Percentiles rank a stretch among this genome's conserved stretches.
Evolutionary conservation across 345 rosid genomes (phyloP).

Genomic region (Pelargonium nanum): DNA sequence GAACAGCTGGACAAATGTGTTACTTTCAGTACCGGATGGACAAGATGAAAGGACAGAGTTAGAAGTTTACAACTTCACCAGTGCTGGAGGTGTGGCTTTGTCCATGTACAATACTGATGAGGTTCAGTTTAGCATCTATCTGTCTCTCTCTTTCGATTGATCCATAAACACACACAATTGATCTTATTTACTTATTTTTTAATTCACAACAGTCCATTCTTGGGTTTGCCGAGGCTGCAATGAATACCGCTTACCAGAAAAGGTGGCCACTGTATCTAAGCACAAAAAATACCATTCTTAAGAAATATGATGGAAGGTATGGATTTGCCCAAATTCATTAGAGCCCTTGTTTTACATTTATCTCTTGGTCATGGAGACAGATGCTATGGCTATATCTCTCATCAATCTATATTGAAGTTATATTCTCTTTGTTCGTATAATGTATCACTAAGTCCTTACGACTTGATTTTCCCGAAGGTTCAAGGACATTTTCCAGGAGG

Average conservation of each 20-base stretch:
- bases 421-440: too few species aligned
- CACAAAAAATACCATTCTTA: conserved; percentile 93
- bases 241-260: conserved; percentile 82
- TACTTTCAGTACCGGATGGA: conserved; percentile 64
- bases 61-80: conserved; percentile 78
- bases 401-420: too few species aligned
- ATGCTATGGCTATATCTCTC: too few species aligned
- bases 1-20: too few species aligned
- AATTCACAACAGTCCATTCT: conserved; percentile 66
- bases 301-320: conserved; percentile 99
- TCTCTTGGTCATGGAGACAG: too few species aligned
- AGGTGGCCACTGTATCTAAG: conserved; percentile 99
- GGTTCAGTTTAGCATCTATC: conserved; percentile 26
- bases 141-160: background rate
- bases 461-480: too few species aligned
- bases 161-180: too few species aligned
- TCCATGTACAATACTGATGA: conserved; percentile 98
- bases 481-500: conserved; percentile 97
- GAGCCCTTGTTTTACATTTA: conserved; percentile 2
- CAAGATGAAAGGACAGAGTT: conserved; percentile 55
- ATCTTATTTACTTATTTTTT: conserved; percentile 8
- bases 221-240: conserved; percentile 88
- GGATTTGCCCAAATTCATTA: too few species aligned
- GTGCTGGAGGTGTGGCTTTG: conserved; percentile 87
- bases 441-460: too few species aligned